Percentiles rank a stretch among this genome's conserved stretches.
phyloP scores from a whole-genome alignment of 1,284 basidiomycete genomes.

The Leccinum griseonigrum region DNA sequence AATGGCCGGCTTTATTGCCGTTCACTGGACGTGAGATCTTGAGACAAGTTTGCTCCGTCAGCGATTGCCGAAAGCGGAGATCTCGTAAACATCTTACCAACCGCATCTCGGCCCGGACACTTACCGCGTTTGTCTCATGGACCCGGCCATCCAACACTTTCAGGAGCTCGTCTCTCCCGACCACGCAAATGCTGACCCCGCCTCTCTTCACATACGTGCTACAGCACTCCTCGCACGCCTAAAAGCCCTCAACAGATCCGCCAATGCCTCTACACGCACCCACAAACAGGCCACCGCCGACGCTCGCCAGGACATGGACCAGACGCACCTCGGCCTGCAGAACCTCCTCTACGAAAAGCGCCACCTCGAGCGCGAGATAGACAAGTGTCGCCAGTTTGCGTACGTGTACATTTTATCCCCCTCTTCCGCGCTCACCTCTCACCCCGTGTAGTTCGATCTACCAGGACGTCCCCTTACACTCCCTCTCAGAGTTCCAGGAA shows the following conservation, averaged over 20 bases:
- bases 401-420: constrained; percentile 41
- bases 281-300: constrained; percentile 73
- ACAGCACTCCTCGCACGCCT: constrained; percentile 72
- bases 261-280: constrained; percentile 65
- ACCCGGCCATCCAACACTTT: constrained; percentile 57
- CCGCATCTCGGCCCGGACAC: constrained; percentile 13
- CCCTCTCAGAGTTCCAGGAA: constrained; percentile 59
- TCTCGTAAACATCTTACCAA: neutral
- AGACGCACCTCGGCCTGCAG: constrained; percentile 76
- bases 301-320: constrained; percentile 78
- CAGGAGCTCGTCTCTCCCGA: constrained; percentile 55
- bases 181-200: constrained; percentile 46
- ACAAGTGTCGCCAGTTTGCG: constrained; percentile 85
- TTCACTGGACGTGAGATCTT: constrained; percentile 25
- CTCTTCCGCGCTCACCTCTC: neutral
- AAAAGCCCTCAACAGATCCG: constrained; percentile 70
- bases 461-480: constrained; percentile 74
- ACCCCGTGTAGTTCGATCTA: constrained; percentile 62
- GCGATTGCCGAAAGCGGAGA: constrained; percentile 14
- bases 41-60: constrained; percentile 12
- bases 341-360: constrained; percentile 81
- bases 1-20: constrained; percentile 20
- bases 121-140: constrained; percentile 10
- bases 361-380: constrained; percentile 81
- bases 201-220: constrained; percentile 57